Percentiles rank a stretch among this genome's conserved stretches.
Conservation (phyloP, 1,284 basidiomycete species). For the Fomitopsis palustris region DNA sequence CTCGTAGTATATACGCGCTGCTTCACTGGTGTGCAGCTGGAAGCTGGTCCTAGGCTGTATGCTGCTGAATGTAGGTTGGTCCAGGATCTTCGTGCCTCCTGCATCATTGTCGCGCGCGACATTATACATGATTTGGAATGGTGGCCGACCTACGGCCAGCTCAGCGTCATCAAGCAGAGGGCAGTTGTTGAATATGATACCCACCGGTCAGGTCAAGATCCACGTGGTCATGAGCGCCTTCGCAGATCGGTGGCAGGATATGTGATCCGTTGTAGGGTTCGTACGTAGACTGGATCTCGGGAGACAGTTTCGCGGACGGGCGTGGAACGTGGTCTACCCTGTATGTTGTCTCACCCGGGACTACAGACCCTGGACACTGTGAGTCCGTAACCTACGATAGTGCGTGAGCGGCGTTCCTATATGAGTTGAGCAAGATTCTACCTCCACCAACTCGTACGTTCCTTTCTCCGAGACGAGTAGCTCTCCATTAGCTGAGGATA, state of each 20-base stretch:
- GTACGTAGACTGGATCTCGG: constrained; percentile 49
- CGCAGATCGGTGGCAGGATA: constrained; percentile 76
- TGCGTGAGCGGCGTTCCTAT: neutral
- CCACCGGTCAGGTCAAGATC: constrained; percentile 76
- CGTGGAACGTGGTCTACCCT: constrained; percentile 73
- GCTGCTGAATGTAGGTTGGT: constrained; percentile 80
- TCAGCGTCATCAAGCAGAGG: constrained; percentile 4
- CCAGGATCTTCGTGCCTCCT: constrained; percentile 59
- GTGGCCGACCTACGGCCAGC: constrained; percentile 58
- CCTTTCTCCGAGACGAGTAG: constrained; percentile 72
- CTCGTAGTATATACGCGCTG: constrained; percentile 86
- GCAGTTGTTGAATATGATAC: constrained; percentile 15
- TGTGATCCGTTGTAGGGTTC: constrained; percentile 64
- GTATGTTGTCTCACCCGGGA: constrained; percentile 59
- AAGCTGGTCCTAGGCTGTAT: constrained; percentile 82
- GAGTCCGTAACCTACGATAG: constrained; percentile 66
- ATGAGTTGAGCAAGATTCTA: constrained; percentile 28
- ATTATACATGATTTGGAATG: constrained; percentile 86
- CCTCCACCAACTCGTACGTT: constrained; percentile 71
- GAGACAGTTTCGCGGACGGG: constrained; percentile 62
- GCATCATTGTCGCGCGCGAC: constrained; percentile 60
- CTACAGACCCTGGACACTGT: constrained; percentile 78
- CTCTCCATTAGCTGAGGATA: constrained; percentile 68
- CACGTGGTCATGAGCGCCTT: constrained; percentile 75
- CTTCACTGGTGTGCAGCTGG: constrained; percentile 75